These are phyloP conservation scores for Globomyces pollinis-pini DNA, from an alignment of 192 early-diverging fungal species.

Conservation along the genomic window DNA sequence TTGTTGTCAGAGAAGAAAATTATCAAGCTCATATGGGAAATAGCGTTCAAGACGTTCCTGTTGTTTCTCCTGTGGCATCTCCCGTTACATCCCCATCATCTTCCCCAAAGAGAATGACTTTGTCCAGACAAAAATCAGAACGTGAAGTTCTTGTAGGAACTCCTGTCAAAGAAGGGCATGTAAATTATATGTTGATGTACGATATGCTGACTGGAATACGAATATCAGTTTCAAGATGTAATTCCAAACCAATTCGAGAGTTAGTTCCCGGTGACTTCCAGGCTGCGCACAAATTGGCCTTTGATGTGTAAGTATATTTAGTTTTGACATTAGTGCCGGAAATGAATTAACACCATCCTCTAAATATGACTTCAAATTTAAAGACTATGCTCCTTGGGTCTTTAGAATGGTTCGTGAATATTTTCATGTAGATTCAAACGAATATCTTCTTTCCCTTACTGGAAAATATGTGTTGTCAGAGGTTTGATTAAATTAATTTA, in stretches of 20 bases:
- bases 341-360: conserved; percentile 93
- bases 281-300: conserved; percentile 87
- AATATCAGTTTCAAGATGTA: conserved; percentile 77
- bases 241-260: conserved; percentile 70
- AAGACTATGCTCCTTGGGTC: conserved; percentile 97
- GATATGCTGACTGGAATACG: conserved; percentile 98
- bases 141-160: conserved; percentile 64
- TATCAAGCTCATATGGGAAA: too few relatives aligned
- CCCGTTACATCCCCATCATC: neutral
- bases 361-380: conserved; percentile 98
- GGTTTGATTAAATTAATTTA: too few relatives aligned
- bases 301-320: conserved; percentile 70
- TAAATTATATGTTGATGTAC: conserved; percentile 95
- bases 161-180: conserved; percentile 86
- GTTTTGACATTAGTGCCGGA: conserved; percentile 49
- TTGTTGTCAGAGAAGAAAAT: neutral
- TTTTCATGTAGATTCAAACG: conserved; percentile 82
- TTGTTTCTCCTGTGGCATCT: too few relatives aligned
- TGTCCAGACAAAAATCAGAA: conserved; percentile 11
- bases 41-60: too few relatives aligned
- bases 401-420: conserved; percentile 83
- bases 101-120: neutral
- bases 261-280: conserved; percentile 73
- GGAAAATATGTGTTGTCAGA: conserved; percentile 96
- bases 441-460: conserved; percentile 90